phyloP scores from a whole-genome alignment of 352 stramenopile species.

The Pythium monospermum region DNA sequence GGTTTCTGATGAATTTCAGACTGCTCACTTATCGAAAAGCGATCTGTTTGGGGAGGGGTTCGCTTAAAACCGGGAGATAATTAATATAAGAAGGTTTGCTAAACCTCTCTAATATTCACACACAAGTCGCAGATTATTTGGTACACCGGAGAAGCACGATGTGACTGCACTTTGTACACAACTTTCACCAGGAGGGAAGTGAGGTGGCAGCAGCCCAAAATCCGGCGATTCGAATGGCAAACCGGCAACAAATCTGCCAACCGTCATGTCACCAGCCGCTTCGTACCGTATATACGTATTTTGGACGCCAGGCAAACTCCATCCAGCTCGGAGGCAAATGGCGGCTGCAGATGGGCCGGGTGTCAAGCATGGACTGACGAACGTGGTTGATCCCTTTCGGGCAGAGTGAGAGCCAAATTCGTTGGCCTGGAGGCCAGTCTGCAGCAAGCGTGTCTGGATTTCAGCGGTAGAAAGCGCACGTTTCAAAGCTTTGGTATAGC shows the following conservation, averaged over 20 bases:
- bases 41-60: no score
- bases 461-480: neutral
- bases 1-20: no score
- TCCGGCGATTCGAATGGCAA: slow-evolving; percentile 10
- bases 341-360: slow-evolving; percentile 15
- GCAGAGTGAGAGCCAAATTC: slow-evolving; percentile 24
- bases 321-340: slow-evolving; percentile 21
- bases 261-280: slow-evolving; percentile 19
- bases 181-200: no score
- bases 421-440: neutral
- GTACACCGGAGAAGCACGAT: slow-evolving; percentile 7
- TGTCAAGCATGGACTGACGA: slow-evolving; percentile 16
- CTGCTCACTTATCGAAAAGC: no score
- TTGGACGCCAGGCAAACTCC: slow-evolving; percentile 20
- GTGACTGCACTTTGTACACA: slow-evolving; percentile 1
- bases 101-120: slow-evolving; percentile 15
- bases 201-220: slow-evolving; percentile 17
- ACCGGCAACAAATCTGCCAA: slow-evolving; percentile 21
- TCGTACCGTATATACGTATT: slow-evolving; percentile 25
- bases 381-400: slow-evolving; percentile 21
- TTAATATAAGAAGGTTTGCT: no score
- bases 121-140: neutral
- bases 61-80: no score
- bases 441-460: neutral
- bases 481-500: slow-evolving; percentile 18